These are phyloP conservation scores for Haplosporangium sp. DNA, from an alignment of 371 early-diverging fungal species.

Conservation along the genomic window DNA sequence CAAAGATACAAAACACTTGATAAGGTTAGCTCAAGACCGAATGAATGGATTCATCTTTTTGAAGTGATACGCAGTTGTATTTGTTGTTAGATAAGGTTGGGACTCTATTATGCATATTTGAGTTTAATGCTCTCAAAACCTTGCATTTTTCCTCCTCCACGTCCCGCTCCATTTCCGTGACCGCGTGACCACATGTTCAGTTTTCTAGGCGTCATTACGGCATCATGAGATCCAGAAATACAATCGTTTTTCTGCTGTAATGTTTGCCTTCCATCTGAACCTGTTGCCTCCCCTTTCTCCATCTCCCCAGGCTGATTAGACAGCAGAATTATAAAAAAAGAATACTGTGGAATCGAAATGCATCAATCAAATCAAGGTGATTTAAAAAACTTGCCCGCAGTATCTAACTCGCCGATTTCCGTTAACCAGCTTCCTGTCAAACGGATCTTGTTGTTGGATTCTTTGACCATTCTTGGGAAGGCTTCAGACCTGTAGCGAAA, in stretches of 20 bases:
- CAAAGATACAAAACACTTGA: not conserved
- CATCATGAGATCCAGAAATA: not conserved
- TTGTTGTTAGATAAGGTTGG: not conserved
- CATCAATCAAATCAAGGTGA: not conserved
- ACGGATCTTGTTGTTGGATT: constrained; percentile 78
- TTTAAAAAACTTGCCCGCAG: constrained; percentile 69
- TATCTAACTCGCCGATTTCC: constrained; percentile 89
- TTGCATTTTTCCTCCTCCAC: constrained; percentile 2
- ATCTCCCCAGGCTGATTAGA: not conserved
- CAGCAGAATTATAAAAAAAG: not conserved
- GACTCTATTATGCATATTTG: constrained; percentile 10
- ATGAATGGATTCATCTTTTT: not conserved
- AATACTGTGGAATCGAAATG: not conserved
- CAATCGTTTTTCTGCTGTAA: not conserved
- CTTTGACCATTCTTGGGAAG: constrained; percentile 81
- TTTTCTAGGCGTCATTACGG: not conserved
- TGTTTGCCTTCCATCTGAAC: not conserved
- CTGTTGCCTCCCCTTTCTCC: not conserved
- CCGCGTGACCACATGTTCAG: constrained; percentile 4
- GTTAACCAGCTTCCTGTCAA: constrained; percentile 91
- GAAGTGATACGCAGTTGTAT: not conserved
- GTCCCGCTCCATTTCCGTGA: not conserved
- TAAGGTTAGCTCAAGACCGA: not conserved
- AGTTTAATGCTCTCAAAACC: constrained; percentile 28
- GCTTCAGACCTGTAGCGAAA: constrained; percentile 64